Conservation (phyloP, 805 yeast genomes). For the Candida tibetensis region DNA sequence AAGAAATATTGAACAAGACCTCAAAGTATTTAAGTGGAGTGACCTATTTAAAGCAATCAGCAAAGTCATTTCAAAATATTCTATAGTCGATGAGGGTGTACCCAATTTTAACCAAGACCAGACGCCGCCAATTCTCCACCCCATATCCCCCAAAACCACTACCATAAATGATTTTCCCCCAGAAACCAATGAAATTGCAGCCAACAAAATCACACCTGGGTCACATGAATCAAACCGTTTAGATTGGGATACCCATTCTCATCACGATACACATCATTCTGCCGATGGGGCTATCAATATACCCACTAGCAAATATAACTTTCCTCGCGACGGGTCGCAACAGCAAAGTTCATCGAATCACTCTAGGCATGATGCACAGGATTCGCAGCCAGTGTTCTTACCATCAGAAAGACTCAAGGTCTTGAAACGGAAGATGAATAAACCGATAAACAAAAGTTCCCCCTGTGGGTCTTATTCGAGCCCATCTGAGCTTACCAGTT, state of each 20-base stretch:
- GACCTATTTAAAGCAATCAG: conserved; percentile 50
- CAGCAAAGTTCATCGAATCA: too few relatives aligned
- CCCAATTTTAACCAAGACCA: too few relatives aligned
- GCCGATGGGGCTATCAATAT: too few relatives aligned
- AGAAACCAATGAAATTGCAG: neutral
- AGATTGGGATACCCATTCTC: neutral
- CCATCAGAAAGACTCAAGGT: conserved; percentile 27
- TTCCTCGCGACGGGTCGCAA: too few relatives aligned
- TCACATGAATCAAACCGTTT: neutral
- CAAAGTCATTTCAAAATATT: conserved; percentile 59
- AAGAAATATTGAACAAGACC: conserved; percentile 66
- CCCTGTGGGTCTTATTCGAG: neutral
- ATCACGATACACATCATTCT: neutral
- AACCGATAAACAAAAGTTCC: neutral
- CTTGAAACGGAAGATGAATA: conserved; percentile 18
- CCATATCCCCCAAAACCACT: too few relatives aligned
- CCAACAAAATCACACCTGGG: neutral
- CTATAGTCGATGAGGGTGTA: conserved; percentile 11
- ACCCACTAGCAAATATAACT: too few relatives aligned
- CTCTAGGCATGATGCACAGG: neutral
- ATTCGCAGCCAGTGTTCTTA: conserved; percentile 13
- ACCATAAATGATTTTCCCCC: neutral
- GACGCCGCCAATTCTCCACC: too few relatives aligned
- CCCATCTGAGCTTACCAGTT: neutral
- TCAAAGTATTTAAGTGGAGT: conserved; percentile 63